These are phyloP conservation scores for Diaporthe citrichinensis DNA, from an alignment of 2,329 filamentous ascomycete species.

Conservation along the genomic window DNA sequence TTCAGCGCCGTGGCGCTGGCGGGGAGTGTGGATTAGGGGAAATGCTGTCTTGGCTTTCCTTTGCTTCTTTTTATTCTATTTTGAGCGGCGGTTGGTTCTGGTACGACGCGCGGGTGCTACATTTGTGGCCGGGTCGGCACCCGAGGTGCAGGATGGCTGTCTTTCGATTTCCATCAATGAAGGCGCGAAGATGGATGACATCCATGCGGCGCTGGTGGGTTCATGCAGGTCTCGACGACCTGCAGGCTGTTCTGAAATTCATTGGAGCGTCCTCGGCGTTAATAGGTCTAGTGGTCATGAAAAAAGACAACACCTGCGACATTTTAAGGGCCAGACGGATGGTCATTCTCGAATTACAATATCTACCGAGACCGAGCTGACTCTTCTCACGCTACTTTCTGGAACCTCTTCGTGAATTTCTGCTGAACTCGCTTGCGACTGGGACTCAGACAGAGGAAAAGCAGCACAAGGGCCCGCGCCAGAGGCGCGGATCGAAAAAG, in stretches of 20 bases:
- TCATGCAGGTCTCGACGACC: background rate
- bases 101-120: background rate
- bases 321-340: conserved; percentile 11
- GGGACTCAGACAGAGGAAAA: background rate
- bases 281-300: conserved; percentile 5
- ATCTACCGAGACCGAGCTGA: background rate
- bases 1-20: conserved; percentile 72
- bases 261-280: conserved; percentile 16
- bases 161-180: conserved; percentile 14
- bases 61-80: background rate
- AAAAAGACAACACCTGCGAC: background rate
- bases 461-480: background rate
- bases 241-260: background rate
- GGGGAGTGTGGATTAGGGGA: conserved; percentile 60
- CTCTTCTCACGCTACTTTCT: background rate
- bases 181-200: background rate
- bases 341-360: background rate
- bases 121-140: background rate
- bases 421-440: background rate
- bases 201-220: conserved; percentile 23
- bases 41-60: background rate
- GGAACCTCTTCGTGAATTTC: background rate
- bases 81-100: background rate
- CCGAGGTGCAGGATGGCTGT: background rate
- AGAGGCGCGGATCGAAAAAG: conserved; percentile 6